A percentile compares a stretch with the other conserved stretches of the same genome.
Conservation (phyloP, 495 filamentous ascomycete genomes). For the Chaetomium tenue region DNA sequence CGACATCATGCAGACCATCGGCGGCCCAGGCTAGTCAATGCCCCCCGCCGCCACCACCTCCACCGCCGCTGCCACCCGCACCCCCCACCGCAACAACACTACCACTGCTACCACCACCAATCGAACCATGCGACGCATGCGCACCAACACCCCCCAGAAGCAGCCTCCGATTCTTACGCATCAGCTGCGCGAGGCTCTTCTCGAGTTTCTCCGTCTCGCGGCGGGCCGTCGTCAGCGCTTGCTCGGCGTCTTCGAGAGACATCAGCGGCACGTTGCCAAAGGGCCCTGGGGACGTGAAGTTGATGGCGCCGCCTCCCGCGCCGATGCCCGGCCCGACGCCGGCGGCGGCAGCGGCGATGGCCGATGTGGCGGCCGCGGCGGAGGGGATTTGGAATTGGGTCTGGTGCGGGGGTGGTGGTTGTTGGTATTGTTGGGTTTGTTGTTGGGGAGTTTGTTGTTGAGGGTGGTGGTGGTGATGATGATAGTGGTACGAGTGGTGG, state of each 20-base stretch:
- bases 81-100: conserved; percentile 9
- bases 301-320: background rate
- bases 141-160: conserved; percentile 17
- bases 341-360: background rate
- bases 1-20: background rate
- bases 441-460: background rate
- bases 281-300: conserved; percentile 25
- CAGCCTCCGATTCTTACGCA: conserved; percentile 60
- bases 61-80: background rate
- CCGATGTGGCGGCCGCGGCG: background rate
- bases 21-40: conserved; percentile 36
- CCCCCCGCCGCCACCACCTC: conserved; percentile 21
- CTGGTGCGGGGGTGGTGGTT: background rate
- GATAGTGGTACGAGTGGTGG: conserved; percentile 1
- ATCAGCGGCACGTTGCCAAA: conserved; percentile 52
- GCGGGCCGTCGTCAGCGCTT: conserved; percentile 52
- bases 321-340: background rate
- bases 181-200: conserved; percentile 60
- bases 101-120: background rate
- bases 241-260: conserved; percentile 61
- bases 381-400: background rate
- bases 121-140: too few species aligned
- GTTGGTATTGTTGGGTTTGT: background rate
- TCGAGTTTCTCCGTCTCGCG: conserved; percentile 70
- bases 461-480: conserved; percentile 2